These are phyloP conservation scores for Lentinula edodes DNA, from an alignment of 768 basidiomycete genomes.

Conservation along the genomic window DNA sequence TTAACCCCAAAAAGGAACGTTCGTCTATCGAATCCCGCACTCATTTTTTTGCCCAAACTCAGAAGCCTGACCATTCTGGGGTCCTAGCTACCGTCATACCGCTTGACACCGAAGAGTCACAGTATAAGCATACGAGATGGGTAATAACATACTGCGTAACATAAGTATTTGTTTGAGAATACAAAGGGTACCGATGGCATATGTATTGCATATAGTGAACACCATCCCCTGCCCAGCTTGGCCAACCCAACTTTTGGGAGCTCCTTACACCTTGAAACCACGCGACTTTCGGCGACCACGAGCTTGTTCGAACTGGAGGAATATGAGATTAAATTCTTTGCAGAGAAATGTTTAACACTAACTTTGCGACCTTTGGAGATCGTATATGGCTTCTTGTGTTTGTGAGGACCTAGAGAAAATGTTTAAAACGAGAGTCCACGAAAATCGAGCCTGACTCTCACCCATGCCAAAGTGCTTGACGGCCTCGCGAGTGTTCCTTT, in stretches of 20 bases:
- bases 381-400: constrained; percentile 98
- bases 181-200: not conserved
- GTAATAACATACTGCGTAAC: not conserved
- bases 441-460: constrained; percentile 16
- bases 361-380: constrained; percentile 95
- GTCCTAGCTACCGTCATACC: no score
- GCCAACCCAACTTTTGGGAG: constrained; percentile 15
- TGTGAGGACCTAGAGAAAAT: constrained; percentile 64
- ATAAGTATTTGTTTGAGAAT: not conserved
- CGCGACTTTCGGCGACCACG: constrained; percentile 99
- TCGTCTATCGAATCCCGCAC: not conserved
- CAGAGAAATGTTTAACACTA: constrained; percentile 5
- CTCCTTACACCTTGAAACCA: constrained; percentile 87
- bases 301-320: constrained; percentile 82
- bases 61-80: not conserved
- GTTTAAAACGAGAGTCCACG: not conserved
- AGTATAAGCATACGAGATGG: not conserved
- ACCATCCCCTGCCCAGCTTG: not conserved
- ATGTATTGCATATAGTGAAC: not conserved
- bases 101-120: not conserved
- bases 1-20: not conserved
- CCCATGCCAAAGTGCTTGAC: constrained; percentile 99
- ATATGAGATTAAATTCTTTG: not conserved
- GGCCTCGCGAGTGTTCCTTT: constrained; percentile 90
- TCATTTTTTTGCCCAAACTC: not conserved